phyloP scores from a whole-genome alignment of 2,329 filamentous ascomycete species.

The Pyrenochaeta sp. region DNA sequence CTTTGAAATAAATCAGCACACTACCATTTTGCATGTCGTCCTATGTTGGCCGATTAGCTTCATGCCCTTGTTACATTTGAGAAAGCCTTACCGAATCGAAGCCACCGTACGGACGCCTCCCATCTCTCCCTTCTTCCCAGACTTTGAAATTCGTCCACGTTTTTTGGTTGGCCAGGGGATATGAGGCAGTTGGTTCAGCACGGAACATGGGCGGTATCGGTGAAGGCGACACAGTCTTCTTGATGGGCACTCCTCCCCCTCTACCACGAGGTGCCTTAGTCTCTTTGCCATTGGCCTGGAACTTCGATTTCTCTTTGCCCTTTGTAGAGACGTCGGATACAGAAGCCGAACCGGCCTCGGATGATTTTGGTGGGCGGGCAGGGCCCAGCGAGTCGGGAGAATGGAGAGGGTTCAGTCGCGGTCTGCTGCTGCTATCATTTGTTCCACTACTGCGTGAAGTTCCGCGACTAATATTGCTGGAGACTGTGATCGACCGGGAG shows the following conservation, averaged over 20 bases:
- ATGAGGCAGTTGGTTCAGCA: constrained; percentile 34
- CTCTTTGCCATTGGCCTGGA: constrained; percentile 48
- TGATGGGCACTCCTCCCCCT: constrained; percentile 50
- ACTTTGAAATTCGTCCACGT: constrained; percentile 49
- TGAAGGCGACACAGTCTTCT: constrained; percentile 27
- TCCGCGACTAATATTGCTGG: constrained; percentile 36
- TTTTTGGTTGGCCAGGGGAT: constrained; percentile 31
- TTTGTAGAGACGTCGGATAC: constrained; percentile 39
- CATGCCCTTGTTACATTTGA: constrained; percentile 3
- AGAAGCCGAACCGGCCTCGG: constrained; percentile 31
- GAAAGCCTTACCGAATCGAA: constrained; percentile 44
- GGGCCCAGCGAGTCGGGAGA: constrained; percentile 32
- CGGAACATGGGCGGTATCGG: constrained; percentile 27
- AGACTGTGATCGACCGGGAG: constrained; percentile 37
- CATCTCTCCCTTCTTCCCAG: constrained; percentile 44
- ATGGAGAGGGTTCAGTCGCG: constrained; percentile 27
- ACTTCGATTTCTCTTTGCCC: constrained; percentile 44
- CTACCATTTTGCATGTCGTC: constrained; percentile 51
- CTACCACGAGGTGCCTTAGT: constrained; percentile 49
- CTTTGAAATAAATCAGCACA: constrained; percentile 51
- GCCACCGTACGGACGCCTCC: constrained; percentile 45
- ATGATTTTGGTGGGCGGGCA: constrained; percentile 27
- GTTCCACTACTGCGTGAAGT: constrained; percentile 43
- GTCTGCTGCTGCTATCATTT: constrained; percentile 27
- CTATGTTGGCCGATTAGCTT: constrained; percentile 24